A percentile compares a stretch with the other conserved stretches of the same genome.
phyloP scores from a whole-genome alignment of 2,329 filamentous ascomycete genomes.

The Epichloe coenophiala region DNA sequence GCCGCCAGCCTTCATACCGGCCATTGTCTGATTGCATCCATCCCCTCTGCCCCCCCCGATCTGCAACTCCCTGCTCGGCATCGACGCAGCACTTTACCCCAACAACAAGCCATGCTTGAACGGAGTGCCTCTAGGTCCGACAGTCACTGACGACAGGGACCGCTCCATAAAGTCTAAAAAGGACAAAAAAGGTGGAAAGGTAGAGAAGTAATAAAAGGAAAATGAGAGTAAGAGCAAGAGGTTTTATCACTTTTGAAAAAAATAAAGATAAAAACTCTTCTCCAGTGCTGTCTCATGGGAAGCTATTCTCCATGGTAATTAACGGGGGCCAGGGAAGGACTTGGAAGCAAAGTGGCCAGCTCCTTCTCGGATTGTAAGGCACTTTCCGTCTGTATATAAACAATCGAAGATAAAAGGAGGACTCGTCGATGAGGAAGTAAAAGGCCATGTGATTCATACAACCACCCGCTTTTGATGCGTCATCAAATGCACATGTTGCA shows the following conservation, averaged over 20 bases:
- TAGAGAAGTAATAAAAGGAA: background rate
- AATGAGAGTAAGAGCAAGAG: background rate
- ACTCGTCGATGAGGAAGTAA: background rate
- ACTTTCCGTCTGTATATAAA: background rate
- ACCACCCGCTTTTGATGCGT: background rate
- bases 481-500: background rate
- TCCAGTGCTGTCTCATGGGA: background rate
- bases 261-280: background rate
- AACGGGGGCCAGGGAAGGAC: background rate
- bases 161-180: background rate
- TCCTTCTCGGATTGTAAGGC: background rate
- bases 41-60: background rate
- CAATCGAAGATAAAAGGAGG: background rate
- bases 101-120: conserved; percentile 1
- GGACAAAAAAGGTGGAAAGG: background rate
- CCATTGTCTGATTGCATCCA: background rate
- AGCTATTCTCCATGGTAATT: background rate
- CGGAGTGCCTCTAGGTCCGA: background rate
- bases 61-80: background rate
- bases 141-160: background rate
- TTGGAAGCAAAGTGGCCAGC: background rate
- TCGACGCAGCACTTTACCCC: background rate
- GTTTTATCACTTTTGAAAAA: background rate
- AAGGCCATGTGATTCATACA: background rate
- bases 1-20: background rate